Conservation (phyloP, 176 grass and related monocot genomes). For the Triticum aestivum region IWGSC_CS_RefSeq_v2.1 NC_057805.1:518228369-518228868, state of each 20-base stretch:
- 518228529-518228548: constrained; percentile 55
- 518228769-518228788: neutral
- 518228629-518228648: too few relatives aligned
- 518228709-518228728: neutral
- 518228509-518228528: constrained; percentile 60
- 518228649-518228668: neutral
- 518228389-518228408: constrained; percentile 49
- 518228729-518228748: neutral
- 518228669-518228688: neutral
- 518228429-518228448: constrained; percentile 40
- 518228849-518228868: constrained; percentile 63
- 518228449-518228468: constrained; percentile 55
- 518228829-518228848: neutral
- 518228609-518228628: neutral
- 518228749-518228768: neutral
- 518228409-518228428: constrained; percentile 62
- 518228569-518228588: constrained; percentile 70
- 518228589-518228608: constrained; percentile 41
- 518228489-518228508: constrained; percentile 61
- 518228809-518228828: neutral
- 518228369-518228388: constrained; percentile 44
- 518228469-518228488: constrained; percentile 57
- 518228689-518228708: neutral
- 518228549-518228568: constrained; percentile 63
- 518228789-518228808: neutral